phyloP scores from a whole-genome alignment of 148 eudicot genomes.

The Persicaria tinctoria region DNA sequence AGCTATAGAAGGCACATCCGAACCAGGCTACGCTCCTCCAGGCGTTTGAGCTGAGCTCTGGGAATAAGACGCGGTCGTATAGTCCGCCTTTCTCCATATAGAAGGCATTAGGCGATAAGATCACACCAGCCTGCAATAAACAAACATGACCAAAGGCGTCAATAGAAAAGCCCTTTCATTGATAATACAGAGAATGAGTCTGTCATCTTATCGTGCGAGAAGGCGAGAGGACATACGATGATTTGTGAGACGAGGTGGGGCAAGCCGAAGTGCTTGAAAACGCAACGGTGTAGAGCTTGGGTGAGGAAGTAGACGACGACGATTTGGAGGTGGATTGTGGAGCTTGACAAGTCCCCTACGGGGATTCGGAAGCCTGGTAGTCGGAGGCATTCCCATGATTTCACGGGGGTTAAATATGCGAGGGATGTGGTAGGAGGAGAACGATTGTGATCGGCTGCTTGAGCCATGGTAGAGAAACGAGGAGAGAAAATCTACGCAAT shows the following conservation, averaged over 20 bases:
- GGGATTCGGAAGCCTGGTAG: not conserved
- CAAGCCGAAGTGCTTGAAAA: not conserved
- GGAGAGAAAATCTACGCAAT: not conserved
- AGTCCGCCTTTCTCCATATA: not conserved
- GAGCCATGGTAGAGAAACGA: not conserved
- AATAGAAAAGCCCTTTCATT: too few species aligned
- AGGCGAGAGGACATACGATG: not conserved
- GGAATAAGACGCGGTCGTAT: not conserved
- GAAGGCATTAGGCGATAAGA: not conserved
- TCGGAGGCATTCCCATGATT: not conserved
- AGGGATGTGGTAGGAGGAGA: too few species aligned
- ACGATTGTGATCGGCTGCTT: not conserved
- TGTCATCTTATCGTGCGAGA: not conserved
- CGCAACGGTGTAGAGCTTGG: not conserved
- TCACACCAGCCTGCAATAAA: not conserved
- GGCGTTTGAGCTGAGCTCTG: not conserved
- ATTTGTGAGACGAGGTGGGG: slow-evolving; percentile 10
- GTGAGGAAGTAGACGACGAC: slow-evolving; percentile 9
- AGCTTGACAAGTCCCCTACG: not conserved
- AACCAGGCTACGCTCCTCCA: slow-evolving; percentile 2
- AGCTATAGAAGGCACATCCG: not conserved
- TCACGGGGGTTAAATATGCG: too few species aligned
- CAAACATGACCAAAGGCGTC: not conserved
- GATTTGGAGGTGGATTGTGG: slow-evolving; percentile 1
- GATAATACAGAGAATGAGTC: too few species aligned